phyloP scores from a whole-genome alignment of 2,329 filamentous ascomycete species.

The Fusarium brevicatenulatum region DNA sequence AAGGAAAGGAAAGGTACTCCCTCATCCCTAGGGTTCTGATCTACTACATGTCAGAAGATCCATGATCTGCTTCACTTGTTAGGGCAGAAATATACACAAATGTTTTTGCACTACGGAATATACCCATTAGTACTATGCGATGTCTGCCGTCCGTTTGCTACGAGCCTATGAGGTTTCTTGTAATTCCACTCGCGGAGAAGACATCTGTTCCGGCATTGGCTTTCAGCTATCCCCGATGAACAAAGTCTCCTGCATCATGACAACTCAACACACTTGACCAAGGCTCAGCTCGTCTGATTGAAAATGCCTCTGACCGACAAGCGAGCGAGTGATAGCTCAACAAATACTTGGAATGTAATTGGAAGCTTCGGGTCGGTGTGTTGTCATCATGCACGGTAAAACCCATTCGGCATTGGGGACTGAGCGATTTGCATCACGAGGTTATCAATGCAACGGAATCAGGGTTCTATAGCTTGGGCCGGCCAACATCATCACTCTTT shows the following conservation, averaged over 20 bases:
- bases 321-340: background rate
- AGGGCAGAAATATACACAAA: constrained; percentile 7
- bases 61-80: background rate
- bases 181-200: background rate
- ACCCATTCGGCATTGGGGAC: constrained; percentile 15
- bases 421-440: constrained; percentile 18
- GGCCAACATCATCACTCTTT: background rate
- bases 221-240: background rate
- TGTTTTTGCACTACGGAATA: background rate
- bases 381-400: constrained; percentile 23
- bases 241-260: constrained; percentile 5
- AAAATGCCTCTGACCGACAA: background rate
- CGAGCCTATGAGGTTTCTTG: background rate
- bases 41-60: background rate
- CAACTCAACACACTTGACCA: constrained; percentile 4
- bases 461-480: constrained; percentile 2
- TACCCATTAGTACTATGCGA: background rate
- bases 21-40: constrained; percentile 13
- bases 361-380: constrained; percentile 11
- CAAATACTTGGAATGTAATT: background rate
- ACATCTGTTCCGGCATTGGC: background rate
- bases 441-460: constrained; percentile 7
- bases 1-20: constrained; percentile 18
- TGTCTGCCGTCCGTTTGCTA: background rate
- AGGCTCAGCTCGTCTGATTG: constrained; percentile 2